Conservation (phyloP, 2,329 filamentous ascomycete genomes). For the Sporothrix pallida region DNA sequence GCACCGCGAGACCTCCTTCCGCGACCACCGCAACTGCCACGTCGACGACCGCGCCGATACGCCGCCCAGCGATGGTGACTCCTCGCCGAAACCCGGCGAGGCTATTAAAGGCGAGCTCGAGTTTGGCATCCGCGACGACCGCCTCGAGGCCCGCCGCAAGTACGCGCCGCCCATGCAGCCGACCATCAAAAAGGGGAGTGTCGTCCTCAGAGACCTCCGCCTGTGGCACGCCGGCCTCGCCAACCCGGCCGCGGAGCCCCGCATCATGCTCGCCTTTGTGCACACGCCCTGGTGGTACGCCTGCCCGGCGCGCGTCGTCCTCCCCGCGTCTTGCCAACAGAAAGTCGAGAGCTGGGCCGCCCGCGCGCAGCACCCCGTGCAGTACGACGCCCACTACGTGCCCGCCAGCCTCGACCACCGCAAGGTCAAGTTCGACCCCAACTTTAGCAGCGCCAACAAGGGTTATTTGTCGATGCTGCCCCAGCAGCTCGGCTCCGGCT, state of each 20-base stretch:
- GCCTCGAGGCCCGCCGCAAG: slow-evolving; percentile 44
- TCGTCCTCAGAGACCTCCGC: slow-evolving; percentile 54
- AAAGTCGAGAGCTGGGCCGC: background rate
- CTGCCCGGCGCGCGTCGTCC: slow-evolving; percentile 37
- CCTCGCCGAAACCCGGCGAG: background rate
- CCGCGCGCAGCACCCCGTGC: slow-evolving; percentile 26
- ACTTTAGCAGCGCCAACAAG: slow-evolving; percentile 40
- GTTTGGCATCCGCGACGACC: slow-evolving; percentile 33
- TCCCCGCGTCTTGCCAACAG: slow-evolving; percentile 26
- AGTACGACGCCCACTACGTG: slow-evolving; percentile 38
- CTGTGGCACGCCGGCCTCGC: slow-evolving; percentile 59
- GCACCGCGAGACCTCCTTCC: slow-evolving; percentile 43
- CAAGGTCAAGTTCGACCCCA: slow-evolving; percentile 41
- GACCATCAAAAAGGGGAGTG: slow-evolving; percentile 50
- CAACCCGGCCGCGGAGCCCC: slow-evolving; percentile 49
- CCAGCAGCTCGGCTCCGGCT: slow-evolving; percentile 1
- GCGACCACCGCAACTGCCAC: slow-evolving; percentile 24
- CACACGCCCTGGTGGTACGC: slow-evolving; percentile 49
- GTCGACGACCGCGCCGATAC: slow-evolving; percentile 43
- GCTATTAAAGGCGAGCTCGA: slow-evolving; percentile 13
- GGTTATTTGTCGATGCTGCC: slow-evolving; percentile 38
- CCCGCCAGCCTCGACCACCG: slow-evolving; percentile 39
- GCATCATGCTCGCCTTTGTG: slow-evolving; percentile 52
- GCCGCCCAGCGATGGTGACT: slow-evolving; percentile 37
- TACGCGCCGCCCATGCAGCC: slow-evolving; percentile 49